These are phyloP conservation scores for Lasiosphaeria miniovina DNA, from an alignment of 495 filamentous ascomycete genomes.

Conservation along the genomic window DNA sequence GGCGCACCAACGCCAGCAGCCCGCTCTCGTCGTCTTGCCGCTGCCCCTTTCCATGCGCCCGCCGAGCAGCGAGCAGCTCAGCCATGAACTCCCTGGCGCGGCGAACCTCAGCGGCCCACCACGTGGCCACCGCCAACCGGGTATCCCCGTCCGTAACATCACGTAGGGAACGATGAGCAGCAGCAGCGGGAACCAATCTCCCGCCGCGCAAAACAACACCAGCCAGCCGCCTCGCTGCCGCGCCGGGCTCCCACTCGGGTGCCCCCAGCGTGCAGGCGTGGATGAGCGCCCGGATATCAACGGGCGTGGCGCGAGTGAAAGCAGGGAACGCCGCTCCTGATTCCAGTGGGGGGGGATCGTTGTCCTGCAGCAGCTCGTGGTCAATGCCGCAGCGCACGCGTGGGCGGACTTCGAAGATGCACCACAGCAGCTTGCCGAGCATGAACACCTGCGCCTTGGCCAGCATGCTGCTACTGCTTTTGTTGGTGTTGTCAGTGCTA, in stretches of 20 bases:
- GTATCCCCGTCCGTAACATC: constrained; percentile 2
- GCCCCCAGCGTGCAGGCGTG: constrained; percentile 28
- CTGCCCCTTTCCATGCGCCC: too few species aligned
- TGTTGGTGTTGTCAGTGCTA: too few species aligned
- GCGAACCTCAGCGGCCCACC: constrained; percentile 12
- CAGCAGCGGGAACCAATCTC: constrained; percentile 12
- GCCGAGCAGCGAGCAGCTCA: too few species aligned
- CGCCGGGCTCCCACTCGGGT: constrained; percentile 19
- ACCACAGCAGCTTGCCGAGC: constrained; percentile 39
- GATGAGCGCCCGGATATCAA: constrained; percentile 19
- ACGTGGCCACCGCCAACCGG: constrained; percentile 2
- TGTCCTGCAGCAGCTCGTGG: constrained; percentile 22
- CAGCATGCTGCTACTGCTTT: not conserved
- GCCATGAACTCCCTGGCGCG: too few species aligned
- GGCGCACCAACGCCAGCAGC: too few species aligned
- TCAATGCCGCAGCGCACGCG: constrained; percentile 26
- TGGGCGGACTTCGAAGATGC: constrained; percentile 31
- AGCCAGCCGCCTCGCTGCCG: not conserved
- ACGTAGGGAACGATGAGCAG: not conserved
- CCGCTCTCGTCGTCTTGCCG: too few species aligned
- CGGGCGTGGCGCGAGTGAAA: constrained; percentile 18
- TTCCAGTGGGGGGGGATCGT: not conserved
- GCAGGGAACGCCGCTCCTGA: constrained; percentile 23
- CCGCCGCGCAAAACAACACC: constrained; percentile 13
- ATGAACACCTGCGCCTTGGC: constrained; percentile 35